Evolutionary conservation across 2,329 filamentous ascomycete species (phyloP).

Genomic region (Ceratocystiopsis brevicomis): DNA sequence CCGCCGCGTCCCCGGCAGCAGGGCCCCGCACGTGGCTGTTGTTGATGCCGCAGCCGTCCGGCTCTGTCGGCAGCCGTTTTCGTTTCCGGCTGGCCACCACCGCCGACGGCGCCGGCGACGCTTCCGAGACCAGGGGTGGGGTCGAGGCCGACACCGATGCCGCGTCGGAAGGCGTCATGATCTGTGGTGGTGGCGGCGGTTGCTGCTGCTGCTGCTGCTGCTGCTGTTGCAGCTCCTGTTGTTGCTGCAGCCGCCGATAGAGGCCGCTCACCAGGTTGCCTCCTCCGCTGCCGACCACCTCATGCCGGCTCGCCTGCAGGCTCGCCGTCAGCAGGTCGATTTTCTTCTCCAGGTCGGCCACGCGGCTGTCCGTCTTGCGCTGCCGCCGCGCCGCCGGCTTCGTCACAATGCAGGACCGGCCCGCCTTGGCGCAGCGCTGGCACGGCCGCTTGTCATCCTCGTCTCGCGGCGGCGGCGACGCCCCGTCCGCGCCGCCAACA

Average conservation of each 20-base stretch:
- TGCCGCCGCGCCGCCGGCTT: constrained; percentile 59
- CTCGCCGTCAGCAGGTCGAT: constrained; percentile 75
- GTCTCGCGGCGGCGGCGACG: too few relatives aligned
- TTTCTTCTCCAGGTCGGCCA: constrained; percentile 81
- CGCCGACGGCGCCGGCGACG: not conserved
- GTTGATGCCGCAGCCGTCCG: not conserved
- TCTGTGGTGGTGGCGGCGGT: too few relatives aligned
- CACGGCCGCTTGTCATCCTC: constrained; percentile 25
- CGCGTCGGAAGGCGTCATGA: too few relatives aligned
- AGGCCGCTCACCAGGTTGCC: not conserved
- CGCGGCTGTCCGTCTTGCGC: constrained; percentile 79
- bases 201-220: not conserved
- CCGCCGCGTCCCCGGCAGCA: too few relatives aligned
- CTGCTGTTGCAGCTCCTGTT: not conserved
- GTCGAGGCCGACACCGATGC: too few relatives aligned
- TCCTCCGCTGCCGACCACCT: not conserved
- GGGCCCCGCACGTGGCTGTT: too few relatives aligned
- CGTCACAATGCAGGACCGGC: constrained; percentile 60
- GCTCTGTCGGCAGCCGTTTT: constrained; percentile 12
- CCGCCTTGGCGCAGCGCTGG: constrained; percentile 62
- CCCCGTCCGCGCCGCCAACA: too few relatives aligned
- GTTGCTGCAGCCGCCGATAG: not conserved
- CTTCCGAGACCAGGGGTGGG: too few relatives aligned
- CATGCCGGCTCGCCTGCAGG: constrained; percentile 35
- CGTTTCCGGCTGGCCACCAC: constrained; percentile 21